These are phyloP conservation scores for Condylostoma magnum DNA, from an alignment of 169 alveolate species.

Conservation along the genomic window DNA sequence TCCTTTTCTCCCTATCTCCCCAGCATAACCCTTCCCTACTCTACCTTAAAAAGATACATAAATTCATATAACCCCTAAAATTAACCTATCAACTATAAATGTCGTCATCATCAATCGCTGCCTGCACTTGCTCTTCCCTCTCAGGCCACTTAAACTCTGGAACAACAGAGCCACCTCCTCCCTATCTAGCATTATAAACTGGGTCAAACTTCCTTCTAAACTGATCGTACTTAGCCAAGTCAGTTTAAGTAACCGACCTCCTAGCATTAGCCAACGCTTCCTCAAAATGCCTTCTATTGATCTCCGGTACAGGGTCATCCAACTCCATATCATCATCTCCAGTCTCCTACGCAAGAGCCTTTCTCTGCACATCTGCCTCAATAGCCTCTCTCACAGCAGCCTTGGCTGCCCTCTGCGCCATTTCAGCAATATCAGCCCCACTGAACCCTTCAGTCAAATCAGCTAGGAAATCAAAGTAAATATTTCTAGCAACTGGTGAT, in stretches of 20 bases:
- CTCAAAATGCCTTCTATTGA: slow-evolving; percentile 97
- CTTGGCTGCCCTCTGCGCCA: slow-evolving; percentile 98
- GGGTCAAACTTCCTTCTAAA: slow-evolving; percentile 99
- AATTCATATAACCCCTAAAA: background rate
- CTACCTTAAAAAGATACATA: no score
- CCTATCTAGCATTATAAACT: slow-evolving; percentile 90
- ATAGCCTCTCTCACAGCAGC: slow-evolving; percentile 99
- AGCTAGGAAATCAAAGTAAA: slow-evolving; percentile 96
- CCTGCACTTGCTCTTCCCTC: slow-evolving; percentile 15
- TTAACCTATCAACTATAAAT: slow-evolving; percentile 21
- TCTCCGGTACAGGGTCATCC: slow-evolving; percentile 92
- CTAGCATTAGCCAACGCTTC: slow-evolving; percentile 98
- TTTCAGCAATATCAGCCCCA: slow-evolving; percentile 99
- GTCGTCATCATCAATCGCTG: slow-evolving; percentile 20
- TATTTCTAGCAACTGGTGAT: slow-evolving; percentile 97
- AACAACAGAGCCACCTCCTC: slow-evolving; percentile 45
- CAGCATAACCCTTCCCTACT: no score
- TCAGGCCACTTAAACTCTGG: slow-evolving; percentile 28
- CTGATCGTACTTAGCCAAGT: slow-evolving; percentile 87
- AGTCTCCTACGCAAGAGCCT: slow-evolving; percentile 37
- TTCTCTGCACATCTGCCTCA: slow-evolving; percentile 71
- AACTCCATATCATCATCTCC: slow-evolving; percentile 59
- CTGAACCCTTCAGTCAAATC: slow-evolving; percentile 99
- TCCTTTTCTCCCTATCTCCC: no score
- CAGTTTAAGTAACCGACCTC: slow-evolving; percentile 95